Percentiles rank a stretch among this genome's conserved stretches.
Conservation (phyloP, 208 protist species). For the Trypanosoma caninum region DNA sequence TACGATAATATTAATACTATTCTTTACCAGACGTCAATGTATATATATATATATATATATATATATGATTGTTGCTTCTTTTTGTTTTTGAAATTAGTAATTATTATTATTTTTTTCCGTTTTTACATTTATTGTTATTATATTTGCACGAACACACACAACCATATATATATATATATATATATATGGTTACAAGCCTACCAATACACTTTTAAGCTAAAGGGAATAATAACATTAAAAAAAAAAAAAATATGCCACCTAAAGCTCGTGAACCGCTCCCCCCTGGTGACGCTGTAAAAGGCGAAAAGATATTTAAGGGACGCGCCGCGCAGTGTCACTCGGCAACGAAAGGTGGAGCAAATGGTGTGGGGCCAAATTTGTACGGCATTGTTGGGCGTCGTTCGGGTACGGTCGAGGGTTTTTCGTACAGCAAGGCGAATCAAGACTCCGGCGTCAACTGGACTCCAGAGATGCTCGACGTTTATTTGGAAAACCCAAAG, state of each 20-base stretch:
- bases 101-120: too few species aligned
- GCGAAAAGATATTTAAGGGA: conserved; percentile 93
- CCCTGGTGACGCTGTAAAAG: conserved; percentile 69
- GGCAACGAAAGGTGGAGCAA: conserved; percentile 73
- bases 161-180: too few species aligned
- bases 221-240: conserved; percentile 15
- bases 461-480: conserved; percentile 92
- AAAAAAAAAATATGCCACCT: conserved; percentile 46
- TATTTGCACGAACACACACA: too few species aligned
- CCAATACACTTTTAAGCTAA: too few species aligned
- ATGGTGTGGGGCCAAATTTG: conserved; percentile 92
- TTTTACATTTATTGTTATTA: too few species aligned
- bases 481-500: conserved; percentile 97
- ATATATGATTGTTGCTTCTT: neutral
- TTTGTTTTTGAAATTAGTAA: neutral
- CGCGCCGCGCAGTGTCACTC: conserved; percentile 95
- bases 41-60: neutral
- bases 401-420: conserved; percentile 91
- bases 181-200: too few species aligned
- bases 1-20: conserved; percentile 11
- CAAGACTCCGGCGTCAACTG: conserved; percentile 90
- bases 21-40: too few species aligned
- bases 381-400: conserved; percentile 89
- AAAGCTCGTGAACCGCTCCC: conserved; percentile 69
- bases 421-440: conserved; percentile 95